These are phyloP conservation scores for Furcasterigmium furcatum DNA, from an alignment of 2,329 filamentous ascomycete species.

Conservation along the genomic window DNA sequence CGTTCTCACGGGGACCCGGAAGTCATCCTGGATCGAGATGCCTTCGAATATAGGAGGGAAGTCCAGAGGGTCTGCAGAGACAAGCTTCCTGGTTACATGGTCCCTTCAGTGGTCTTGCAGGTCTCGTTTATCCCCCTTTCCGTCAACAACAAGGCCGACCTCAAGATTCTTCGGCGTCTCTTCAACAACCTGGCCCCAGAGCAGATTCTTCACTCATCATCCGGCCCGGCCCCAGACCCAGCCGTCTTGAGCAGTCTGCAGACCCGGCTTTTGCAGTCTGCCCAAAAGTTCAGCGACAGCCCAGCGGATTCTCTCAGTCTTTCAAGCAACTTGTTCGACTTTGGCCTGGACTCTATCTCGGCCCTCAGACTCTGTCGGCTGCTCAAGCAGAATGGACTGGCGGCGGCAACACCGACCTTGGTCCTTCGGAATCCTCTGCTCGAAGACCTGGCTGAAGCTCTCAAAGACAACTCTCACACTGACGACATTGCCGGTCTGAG, in stretches of 20 bases:
- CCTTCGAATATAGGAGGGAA: slow-evolving; percentile 19
- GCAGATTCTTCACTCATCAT: slow-evolving; percentile 54
- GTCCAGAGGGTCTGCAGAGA: slow-evolving; percentile 54
- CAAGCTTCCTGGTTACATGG: slow-evolving; percentile 80
- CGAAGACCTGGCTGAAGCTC: slow-evolving; percentile 37
- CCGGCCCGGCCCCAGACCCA: background rate
- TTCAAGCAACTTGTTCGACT: slow-evolving; percentile 72
- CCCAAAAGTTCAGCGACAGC: background rate
- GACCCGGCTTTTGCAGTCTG: background rate
- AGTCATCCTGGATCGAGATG: slow-evolving; percentile 13
- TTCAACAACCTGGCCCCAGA: slow-evolving; percentile 61
- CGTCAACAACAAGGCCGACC: slow-evolving; percentile 85
- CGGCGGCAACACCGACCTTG: slow-evolving; percentile 56
- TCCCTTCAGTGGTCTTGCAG: slow-evolving; percentile 78
- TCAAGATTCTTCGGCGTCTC: slow-evolving; percentile 62
- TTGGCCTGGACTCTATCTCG: slow-evolving; percentile 86
- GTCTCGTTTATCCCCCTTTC: slow-evolving; percentile 74
- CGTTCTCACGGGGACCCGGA: slow-evolving; percentile 10
- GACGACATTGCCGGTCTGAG: slow-evolving; percentile 24
- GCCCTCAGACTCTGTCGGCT: slow-evolving; percentile 66
- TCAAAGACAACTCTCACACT: slow-evolving; percentile 18
- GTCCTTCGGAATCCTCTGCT: slow-evolving; percentile 63
- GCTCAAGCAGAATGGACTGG: slow-evolving; percentile 62
- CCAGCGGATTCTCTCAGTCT: slow-evolving; percentile 39
- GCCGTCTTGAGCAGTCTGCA: background rate